Conservation (phyloP, 768 basidiomycete genomes). For the Gymnopilus dilepis region DNA sequence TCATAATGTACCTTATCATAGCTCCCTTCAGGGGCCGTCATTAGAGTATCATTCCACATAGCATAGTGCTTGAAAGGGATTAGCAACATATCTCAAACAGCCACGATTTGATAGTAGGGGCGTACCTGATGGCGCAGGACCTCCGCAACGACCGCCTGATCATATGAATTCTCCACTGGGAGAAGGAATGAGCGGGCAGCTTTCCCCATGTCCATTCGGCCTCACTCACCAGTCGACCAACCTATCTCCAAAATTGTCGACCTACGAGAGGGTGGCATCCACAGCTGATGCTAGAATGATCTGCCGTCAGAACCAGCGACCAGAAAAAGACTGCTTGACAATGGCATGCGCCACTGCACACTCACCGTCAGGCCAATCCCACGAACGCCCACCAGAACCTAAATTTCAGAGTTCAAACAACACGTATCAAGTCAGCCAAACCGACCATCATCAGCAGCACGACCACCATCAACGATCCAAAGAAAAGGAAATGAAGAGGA, state of each 20-base stretch:
- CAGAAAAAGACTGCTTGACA: not conserved
- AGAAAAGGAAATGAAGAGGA: not conserved
- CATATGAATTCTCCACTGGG: slow-evolving; percentile 12
- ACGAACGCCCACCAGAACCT: slow-evolving; percentile 45
- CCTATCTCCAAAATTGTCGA: slow-evolving; percentile 76
- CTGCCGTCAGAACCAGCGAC: not conserved
- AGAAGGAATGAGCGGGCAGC: not conserved
- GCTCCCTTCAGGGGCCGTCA: slow-evolving; percentile 12
- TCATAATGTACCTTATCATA: slow-evolving; percentile 12
- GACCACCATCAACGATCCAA: no score
- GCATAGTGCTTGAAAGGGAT: slow-evolving; percentile 17
- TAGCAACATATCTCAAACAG: not conserved
- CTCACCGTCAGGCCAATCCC: slow-evolving; percentile 63
- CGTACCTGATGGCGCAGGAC: slow-evolving; percentile 43
- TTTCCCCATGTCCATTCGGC: not conserved
- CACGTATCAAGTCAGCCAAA: slow-evolving; percentile 4
- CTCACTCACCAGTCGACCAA: slow-evolving; percentile 52
- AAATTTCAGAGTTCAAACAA: no score
- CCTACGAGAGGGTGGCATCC: slow-evolving; percentile 66
- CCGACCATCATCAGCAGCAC: no score
- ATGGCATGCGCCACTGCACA: not conserved
- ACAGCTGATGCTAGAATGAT: slow-evolving; percentile 53
- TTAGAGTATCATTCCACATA: slow-evolving; percentile 21
- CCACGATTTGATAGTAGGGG: not conserved
- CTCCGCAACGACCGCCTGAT: slow-evolving; percentile 44